Base-by-base conservation (phyloP, 768 basidiomycete species). In the Leucosporidium yakuticum region DNA sequence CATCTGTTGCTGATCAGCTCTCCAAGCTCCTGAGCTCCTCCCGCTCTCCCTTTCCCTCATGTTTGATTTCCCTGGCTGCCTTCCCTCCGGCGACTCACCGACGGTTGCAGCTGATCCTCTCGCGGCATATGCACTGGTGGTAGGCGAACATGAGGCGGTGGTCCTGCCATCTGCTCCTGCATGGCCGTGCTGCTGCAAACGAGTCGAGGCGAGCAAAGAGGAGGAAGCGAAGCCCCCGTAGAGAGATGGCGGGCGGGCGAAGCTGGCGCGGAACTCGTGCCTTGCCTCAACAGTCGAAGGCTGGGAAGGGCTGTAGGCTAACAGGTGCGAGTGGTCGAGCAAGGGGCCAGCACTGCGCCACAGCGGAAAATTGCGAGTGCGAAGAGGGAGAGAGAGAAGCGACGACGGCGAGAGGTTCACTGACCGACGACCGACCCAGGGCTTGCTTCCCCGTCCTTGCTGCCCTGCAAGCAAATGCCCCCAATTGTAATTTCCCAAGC, bases 31-130 rank as follows among this genome's bases (percentile, higher is more conserved):
- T 5, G 12, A 36, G 12, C 6, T 36, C 34, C 34, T 36, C 34
- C 34, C 6, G 6, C 39, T 3, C 39, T 15, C 39, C 39, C 39
- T 2, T 44, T 44, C 8, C 39, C 14, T 7, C 39, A n/a, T 44
- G 39, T 44, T 44, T 44, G 39, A 44, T 44, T 44, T 44, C 39
- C n/a, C n/a, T 44, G 14, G 39, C 39, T 7, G 14, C 39, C 17
- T n/a, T n/a, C n/a, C n/a, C 14, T 8, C 39, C 39, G 39, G 39
- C 39, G 23, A 36, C 58, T 59, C 58, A 59, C 58, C 23, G 23
- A 23, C 12, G 58, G 58, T 39, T 59, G 39, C 20, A 59, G 58
- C 21, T 44, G 44, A 20, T 59, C 58, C n/a, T 59, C 58, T 23
- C 58, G 55, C 25, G 53, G 31, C 19, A 57, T 25, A 32, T 29